Evolutionary conservation across 2,329 filamentous ascomycete species (phyloP).

Genomic region (Bipolaris victoriae): DNA sequence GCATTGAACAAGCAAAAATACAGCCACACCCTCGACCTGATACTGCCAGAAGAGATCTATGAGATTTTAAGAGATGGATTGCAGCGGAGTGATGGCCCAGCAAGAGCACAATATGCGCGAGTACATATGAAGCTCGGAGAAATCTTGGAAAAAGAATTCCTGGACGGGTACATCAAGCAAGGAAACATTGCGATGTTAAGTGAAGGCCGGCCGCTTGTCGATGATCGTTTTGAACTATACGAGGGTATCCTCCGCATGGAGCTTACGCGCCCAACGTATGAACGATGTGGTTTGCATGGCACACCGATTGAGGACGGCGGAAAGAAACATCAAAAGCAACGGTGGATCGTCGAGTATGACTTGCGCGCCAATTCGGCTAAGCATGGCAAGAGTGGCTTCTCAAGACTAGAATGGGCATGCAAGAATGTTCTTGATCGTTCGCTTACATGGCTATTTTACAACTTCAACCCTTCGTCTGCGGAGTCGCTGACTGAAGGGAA

Average conservation of each 20-base stretch:
- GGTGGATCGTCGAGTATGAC: constrained; percentile 82
- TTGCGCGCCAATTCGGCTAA: constrained; percentile 77
- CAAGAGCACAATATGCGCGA: constrained; percentile 64
- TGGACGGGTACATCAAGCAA: constrained; percentile 82
- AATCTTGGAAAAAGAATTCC: constrained; percentile 76
- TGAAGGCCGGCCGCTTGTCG: constrained; percentile 71
- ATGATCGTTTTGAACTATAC: constrained; percentile 73
- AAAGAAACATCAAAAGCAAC: constrained; percentile 68
- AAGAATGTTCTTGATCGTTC: constrained; percentile 74
- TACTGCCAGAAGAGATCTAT: constrained; percentile 71
- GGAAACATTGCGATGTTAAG: constrained; percentile 85
- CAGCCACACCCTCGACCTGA: constrained; percentile 72
- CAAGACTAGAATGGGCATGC: constrained; percentile 77
- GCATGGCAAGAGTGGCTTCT: constrained; percentile 82
- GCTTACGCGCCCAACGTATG: constrained; percentile 80
- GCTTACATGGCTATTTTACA: constrained; percentile 78
- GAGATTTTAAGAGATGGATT: constrained; percentile 62
- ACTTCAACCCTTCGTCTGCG: constrained; percentile 51
- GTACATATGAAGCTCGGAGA: constrained; percentile 76
- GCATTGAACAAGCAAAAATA: constrained; percentile 69
- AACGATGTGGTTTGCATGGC: constrained; percentile 80
- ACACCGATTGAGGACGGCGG: constrained; percentile 65
- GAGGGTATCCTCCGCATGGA: constrained; percentile 76
- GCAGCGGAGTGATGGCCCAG: constrained; percentile 42
- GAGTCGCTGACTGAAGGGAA: constrained; percentile 34